Conservation (phyloP, 345 rosid species). For the Euphorbia peplus region DNA sequence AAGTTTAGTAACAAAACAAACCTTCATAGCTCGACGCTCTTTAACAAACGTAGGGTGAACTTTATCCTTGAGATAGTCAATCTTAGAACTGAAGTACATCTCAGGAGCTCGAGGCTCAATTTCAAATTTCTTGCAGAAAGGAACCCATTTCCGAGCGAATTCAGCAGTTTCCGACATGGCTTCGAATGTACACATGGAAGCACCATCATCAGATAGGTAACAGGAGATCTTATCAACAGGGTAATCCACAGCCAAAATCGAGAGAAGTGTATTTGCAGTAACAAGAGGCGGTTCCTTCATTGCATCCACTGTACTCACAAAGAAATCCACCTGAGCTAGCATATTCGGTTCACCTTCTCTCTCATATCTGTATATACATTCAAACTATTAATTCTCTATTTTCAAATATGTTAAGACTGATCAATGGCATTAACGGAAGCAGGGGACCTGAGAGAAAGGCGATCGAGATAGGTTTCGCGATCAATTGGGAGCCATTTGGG, state of each 20-base stretch:
- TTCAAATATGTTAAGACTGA: too few species aligned
- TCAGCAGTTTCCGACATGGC: constrained; percentile 67
- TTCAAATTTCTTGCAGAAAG: constrained; percentile 35
- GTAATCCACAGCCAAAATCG: constrained; percentile 93
- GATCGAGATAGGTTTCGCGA: constrained; percentile 90
- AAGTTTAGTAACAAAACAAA: constrained; percentile 16
- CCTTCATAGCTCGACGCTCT: constrained; percentile 98
- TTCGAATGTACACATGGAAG: constrained; percentile 95
- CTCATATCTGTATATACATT: constrained; percentile 62
- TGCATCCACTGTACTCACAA: constrained; percentile 97
- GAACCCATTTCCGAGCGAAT: constrained; percentile 33
- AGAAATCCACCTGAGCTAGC: constrained; percentile 84
- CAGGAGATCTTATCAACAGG: constrained; percentile 93
- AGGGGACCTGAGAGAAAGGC: constrained; percentile 67
- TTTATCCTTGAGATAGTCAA: constrained; percentile 96
- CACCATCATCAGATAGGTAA: constrained; percentile 94
- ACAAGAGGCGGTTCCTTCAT: constrained; percentile 99
- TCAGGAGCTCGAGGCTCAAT: constrained; percentile 40
- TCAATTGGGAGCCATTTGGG: constrained; percentile 95
- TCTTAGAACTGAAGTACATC: constrained; percentile 41
- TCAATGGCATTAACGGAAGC: too few species aligned
- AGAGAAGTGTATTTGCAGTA: constrained; percentile 79
- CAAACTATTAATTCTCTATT: background rate
- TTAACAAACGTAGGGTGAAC: constrained; percentile 93
- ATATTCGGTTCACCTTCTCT: constrained; percentile 81